Evolutionary conservation across 768 basidiomycete species (phyloP), one percentile per base, ranked within the genome.

Genomic region (Tylopilus rubrobrunneus): DNA sequence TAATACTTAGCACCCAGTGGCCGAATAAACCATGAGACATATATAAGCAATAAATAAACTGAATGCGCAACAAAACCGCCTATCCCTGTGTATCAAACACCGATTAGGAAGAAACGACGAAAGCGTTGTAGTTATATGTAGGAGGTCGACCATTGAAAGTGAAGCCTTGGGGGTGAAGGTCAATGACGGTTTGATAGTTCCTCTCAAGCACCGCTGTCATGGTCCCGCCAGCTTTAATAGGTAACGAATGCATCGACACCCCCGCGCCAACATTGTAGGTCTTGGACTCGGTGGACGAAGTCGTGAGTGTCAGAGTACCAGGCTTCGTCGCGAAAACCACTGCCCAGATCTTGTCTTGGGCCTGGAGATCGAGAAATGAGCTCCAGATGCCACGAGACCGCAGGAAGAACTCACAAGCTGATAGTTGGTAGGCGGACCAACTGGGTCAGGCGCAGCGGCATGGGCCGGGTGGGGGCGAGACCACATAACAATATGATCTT

Each of bases 91-190:
- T 48, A 34, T 44, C 50, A 11, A 55, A 46, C 42, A 45, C 62
- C 31, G 17, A 27, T 67, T 52, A 71, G 15, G 68, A 65, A 47
- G 66, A 58, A 50, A 76, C 75, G n/a, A 86, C 86, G 50, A 83
- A 82, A 14, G 78, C 84, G 56, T 89, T 90, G 67, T 78, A 91
- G 64, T 90, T 89, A 66, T 89, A 91, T 21, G 66, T 70, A 40
- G 71, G 12, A 5, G 88, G 86, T 15, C 65, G 71, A 10, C 74
- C 73, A 45, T 77, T 73, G 68, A 86, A 88, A 27, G 62, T 70
- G 62, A 87, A 87, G 37, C 71, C 71, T 1, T 62, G 19, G 0
- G 86, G 77, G 15, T 72, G 64, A 55, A 86, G 70, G 49, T 77
- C 66, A 40, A 85, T 71, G 21, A 84, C 57, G 5, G 68, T 72